Percentiles rank a stretch among this genome's conserved stretches.
phyloP scores from a whole-genome alignment of 2,329 filamentous ascomycete genomes.

The Rachicladosporium sp. region DNA sequence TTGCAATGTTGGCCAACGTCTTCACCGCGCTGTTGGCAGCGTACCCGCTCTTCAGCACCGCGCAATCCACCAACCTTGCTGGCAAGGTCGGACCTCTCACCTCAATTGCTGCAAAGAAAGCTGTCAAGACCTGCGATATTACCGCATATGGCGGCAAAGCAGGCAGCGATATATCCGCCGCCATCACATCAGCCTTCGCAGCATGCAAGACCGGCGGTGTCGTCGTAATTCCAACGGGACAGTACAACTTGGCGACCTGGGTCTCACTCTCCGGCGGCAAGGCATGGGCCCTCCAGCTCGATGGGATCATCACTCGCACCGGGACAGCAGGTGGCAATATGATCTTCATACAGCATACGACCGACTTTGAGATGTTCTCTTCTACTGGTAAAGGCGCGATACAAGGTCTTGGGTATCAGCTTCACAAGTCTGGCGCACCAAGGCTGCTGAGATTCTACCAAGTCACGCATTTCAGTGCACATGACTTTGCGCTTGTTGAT shows the following conservation, averaged over 20 bases:
- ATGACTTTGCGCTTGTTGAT: slow-evolving; percentile 39
- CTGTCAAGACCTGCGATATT: slow-evolving; percentile 41
- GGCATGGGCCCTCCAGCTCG: slow-evolving; percentile 40
- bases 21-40: too few species aligned
- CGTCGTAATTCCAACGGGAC: slow-evolving; percentile 37
- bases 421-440: slow-evolving; percentile 32
- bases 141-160: slow-evolving; percentile 41
- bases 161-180: slow-evolving; percentile 39
- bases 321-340: slow-evolving; percentile 40
- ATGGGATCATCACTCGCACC: slow-evolving; percentile 42
- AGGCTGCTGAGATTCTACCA: slow-evolving; percentile 36
- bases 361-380: slow-evolving; percentile 44
- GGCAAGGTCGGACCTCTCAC: slow-evolving; percentile 36
- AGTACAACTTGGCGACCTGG: slow-evolving; percentile 40
- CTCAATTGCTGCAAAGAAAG: slow-evolving; percentile 29
- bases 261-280: slow-evolving; percentile 36
- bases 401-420: slow-evolving; percentile 41
- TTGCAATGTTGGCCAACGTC: too few species aligned
- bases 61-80: slow-evolving; percentile 27
- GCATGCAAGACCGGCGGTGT: slow-evolving; percentile 41
- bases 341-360: slow-evolving; percentile 38
- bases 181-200: slow-evolving; percentile 36
- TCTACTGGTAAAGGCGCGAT: slow-evolving; percentile 40
- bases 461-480: slow-evolving; percentile 35
- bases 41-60: slow-evolving; percentile 3